Evolutionary conservation across 768 basidiomycete species (phyloP).

Genomic region (Termitomyces titanicus): DNA sequence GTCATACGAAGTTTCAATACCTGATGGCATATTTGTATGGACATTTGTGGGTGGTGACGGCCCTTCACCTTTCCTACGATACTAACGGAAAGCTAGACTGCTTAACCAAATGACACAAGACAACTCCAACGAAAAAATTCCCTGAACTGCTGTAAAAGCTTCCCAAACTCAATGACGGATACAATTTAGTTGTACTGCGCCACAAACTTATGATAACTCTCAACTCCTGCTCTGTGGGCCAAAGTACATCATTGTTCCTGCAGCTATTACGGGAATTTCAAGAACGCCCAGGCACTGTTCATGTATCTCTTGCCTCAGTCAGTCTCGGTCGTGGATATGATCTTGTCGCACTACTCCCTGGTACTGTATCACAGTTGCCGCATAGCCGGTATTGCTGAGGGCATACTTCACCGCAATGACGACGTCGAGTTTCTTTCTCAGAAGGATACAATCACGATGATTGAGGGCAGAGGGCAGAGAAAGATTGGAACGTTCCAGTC

Average conservation of each 20-base stretch:
- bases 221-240: no score
- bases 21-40: no score
- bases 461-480: no score
- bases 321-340: slow-evolving; percentile 13
- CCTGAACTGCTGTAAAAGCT: slow-evolving; percentile 10
- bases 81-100: background rate
- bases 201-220: no score
- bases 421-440: no score
- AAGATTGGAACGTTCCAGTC: no score
- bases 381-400: slow-evolving; percentile 15
- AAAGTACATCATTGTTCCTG: background rate
- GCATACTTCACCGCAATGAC: slow-evolving; percentile 9
- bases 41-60: slow-evolving; percentile 5
- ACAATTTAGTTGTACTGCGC: slow-evolving; percentile 7
- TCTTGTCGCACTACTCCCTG: slow-evolving; percentile 15
- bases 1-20: slow-evolving; percentile 10
- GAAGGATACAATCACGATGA: no score
- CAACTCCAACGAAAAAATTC: background rate
- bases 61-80: background rate
- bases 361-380: no score
- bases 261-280: background rate
- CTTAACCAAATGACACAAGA: background rate
- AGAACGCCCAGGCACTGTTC: slow-evolving; percentile 11
- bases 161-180: slow-evolving; percentile 8
- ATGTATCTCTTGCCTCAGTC: slow-evolving; percentile 14